Percentiles rank a stretch among this genome's conserved stretches.
phyloP scores from a whole-genome alignment of 805 yeast species.

The Yamadazyma tumulicola region DNA sequence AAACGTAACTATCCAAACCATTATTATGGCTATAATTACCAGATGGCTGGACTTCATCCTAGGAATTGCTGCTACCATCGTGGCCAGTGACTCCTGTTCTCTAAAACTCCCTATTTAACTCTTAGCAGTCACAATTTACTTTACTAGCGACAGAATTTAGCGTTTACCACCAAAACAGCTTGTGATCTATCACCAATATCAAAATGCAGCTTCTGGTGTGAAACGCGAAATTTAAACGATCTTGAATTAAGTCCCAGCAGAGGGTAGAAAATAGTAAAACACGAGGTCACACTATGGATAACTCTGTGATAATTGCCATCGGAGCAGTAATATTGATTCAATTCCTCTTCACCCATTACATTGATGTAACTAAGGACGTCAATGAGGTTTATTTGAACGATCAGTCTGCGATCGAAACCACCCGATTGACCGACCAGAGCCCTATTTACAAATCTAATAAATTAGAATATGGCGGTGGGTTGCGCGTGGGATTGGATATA shows the following conservation, averaged over 20 bases:
- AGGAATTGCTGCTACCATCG: no score
- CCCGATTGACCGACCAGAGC: conserved; percentile 65
- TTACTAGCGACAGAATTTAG: no score
- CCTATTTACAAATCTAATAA: conserved; percentile 74
- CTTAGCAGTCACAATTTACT: no score
- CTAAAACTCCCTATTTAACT: no score
- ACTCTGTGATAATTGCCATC: conserved; percentile 15
- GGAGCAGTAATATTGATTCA: conserved; percentile 17
- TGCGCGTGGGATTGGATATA: conserved; percentile 66
- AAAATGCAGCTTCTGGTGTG: not conserved
- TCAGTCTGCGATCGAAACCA: conserved; percentile 65
- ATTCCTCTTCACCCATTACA: conserved; percentile 18
- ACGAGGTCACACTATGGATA: conserved; percentile 10
- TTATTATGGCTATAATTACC: conserved; percentile 13
- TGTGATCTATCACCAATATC: no score
- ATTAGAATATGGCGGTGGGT: conserved; percentile 66
- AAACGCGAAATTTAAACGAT: not conserved
- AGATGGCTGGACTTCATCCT: not conserved
- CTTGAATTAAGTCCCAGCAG: no score
- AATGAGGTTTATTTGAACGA: conserved; percentile 53
- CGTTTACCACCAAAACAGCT: no score
- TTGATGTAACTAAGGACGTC: conserved; percentile 48
- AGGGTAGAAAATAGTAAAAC: no score
- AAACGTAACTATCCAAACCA: conserved; percentile 29
- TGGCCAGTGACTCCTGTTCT: no score